phyloP scores from a whole-genome alignment of 768 basidiomycete genomes.

The Gloeopeniophorella convolvens region DNA sequence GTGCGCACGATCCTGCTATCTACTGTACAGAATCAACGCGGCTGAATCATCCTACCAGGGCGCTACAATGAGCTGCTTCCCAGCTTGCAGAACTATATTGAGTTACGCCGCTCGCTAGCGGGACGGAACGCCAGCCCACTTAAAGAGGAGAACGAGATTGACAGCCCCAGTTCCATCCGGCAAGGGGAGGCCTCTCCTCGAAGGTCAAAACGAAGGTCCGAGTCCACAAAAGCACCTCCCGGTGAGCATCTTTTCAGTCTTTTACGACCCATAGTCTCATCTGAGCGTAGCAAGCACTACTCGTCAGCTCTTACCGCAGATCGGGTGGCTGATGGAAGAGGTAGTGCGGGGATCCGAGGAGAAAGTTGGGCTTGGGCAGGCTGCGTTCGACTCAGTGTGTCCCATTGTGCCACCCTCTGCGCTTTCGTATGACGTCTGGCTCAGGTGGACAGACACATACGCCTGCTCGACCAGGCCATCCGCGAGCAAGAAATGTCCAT shows the following conservation, averaged over 20 bases:
- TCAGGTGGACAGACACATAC: conserved; percentile 76
- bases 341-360: conserved; percentile 20
- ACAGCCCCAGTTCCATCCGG: too few species aligned
- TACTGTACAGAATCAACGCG: too few species aligned
- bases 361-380: conserved; percentile 20
- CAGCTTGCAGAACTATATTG: conserved; percentile 13
- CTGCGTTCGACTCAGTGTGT: conserved; percentile 21
- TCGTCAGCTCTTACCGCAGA: conserved; percentile 9
- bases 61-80: conserved; percentile 13
- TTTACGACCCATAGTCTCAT: background rate
- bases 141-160: too few species aligned
- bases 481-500: conserved; percentile 53
- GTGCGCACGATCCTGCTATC: too few species aligned
- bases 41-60: too few species aligned
- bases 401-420: background rate
- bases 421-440: background rate
- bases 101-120: conserved; percentile 6
- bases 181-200: background rate
- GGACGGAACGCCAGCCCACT: background rate
- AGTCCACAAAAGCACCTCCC: background rate
- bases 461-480: conserved; percentile 70
- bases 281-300: background rate
- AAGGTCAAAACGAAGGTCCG: background rate
- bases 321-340: conserved; percentile 18
- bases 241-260: background rate